These are phyloP conservation scores for Rutstroemia sp. DNA, from an alignment of 2,329 filamentous ascomycete species.

Conservation along the genomic window DNA sequence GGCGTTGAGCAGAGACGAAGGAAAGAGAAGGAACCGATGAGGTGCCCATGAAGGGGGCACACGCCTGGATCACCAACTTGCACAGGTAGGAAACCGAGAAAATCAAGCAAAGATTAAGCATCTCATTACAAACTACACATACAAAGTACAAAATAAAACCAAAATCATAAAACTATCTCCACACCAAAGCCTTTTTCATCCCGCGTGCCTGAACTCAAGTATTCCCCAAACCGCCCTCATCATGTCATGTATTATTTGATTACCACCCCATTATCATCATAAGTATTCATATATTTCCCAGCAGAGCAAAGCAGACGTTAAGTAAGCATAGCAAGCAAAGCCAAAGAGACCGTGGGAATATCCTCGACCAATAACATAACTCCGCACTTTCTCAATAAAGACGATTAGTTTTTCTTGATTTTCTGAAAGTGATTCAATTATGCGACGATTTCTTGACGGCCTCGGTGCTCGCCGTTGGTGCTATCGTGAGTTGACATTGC, in stretches of 20 bases:
- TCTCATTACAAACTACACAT: not conserved
- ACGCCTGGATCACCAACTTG: too few relatives aligned
- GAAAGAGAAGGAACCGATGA: too few relatives aligned
- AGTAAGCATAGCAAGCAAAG: conserved; percentile 9
- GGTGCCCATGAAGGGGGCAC: too few relatives aligned
- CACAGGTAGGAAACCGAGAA: too few relatives aligned
- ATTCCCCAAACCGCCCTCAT: not conserved
- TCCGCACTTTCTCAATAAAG: conserved; percentile 2
- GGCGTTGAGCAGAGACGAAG: too few relatives aligned
- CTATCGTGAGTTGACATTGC: conserved; percentile 45
- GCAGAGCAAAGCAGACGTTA: not conserved
- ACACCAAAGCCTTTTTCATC: conserved; percentile 9
- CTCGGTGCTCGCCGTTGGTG: conserved; percentile 50
- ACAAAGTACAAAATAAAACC: not conserved
- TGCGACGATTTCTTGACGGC: conserved; percentile 42
- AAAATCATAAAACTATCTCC: not conserved
- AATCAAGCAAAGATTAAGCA: too few relatives aligned
- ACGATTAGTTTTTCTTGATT: conserved; percentile 3
- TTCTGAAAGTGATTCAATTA: conserved; percentile 1
- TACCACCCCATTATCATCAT: conserved; percentile 8
- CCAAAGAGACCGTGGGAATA: conserved; percentile 23
- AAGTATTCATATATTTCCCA: not conserved
- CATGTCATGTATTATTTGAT: conserved; percentile 7
- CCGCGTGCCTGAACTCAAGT: not conserved
- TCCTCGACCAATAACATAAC: conserved; percentile 17